Conservation (phyloP, 164 flowering plant species). For the Magnolia sinica region DNA sequence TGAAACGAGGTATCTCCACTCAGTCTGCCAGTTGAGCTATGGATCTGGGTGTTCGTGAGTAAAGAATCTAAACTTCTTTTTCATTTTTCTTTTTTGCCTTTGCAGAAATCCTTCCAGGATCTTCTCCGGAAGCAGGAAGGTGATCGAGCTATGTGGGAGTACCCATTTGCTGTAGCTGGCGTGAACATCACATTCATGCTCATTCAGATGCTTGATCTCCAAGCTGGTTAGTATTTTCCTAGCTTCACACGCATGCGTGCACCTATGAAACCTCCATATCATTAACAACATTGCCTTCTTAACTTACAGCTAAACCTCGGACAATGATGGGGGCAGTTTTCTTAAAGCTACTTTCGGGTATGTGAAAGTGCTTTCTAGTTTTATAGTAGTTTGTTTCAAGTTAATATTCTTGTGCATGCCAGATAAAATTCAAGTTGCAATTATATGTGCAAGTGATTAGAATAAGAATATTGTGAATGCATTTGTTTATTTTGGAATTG, state of each 20-base stretch:
- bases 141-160: conserved; percentile 87
- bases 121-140: conserved; percentile 91
- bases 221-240: conserved; percentile 56
- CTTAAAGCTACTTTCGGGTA: conserved; percentile 51
- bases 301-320: conserved; percentile 52
- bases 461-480: background rate
- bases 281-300: no score
- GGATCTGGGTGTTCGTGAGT: no score
- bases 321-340: conserved; percentile 29
- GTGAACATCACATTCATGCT: conserved; percentile 98
- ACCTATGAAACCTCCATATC: no score
- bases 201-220: conserved; percentile 96
- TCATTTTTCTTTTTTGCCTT: background rate
- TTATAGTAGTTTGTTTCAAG: background rate
- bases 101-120: conserved; percentile 86
- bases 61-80: background rate
- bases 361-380: background rate
- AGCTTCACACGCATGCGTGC: background rate
- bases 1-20: no score
- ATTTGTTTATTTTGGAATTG: no score
- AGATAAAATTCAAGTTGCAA: background rate
- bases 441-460: background rate
- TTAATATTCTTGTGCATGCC: background rate
- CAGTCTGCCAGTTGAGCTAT: no score
- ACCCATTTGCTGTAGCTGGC: conserved; percentile 99